These are phyloP conservation scores for Apiospora sp. DNA, from an alignment of 2,329 filamentous ascomycete species.

Conservation along the genomic window DNA sequence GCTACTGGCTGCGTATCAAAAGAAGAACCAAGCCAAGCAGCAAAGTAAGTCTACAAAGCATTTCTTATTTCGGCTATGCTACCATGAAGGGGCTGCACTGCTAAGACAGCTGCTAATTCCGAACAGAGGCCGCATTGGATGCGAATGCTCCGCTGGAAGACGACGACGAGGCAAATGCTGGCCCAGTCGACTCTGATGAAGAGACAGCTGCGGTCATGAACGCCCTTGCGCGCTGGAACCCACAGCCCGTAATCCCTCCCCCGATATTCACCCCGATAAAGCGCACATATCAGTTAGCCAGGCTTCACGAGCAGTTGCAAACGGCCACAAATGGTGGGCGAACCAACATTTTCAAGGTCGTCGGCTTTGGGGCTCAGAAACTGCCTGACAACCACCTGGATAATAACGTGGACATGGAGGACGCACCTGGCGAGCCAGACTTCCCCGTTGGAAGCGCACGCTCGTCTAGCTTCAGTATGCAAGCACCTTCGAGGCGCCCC, in stretches of 20 bases:
- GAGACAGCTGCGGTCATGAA: conserved; percentile 90
- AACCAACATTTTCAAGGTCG: conserved; percentile 70
- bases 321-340: conserved; percentile 72
- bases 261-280: conserved; percentile 67
- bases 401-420: conserved; percentile 55
- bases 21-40: conserved; percentile 98
- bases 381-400: conserved; percentile 59
- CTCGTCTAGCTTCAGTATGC: conserved; percentile 56
- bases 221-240: conserved; percentile 77
- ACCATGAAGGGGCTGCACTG: neutral
- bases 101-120: conserved; percentile 33
- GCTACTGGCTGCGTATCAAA: conserved; percentile 86
- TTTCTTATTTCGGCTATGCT: neutral
- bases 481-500: conserved; percentile 51
- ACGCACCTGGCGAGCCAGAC: conserved; percentile 67
- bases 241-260: conserved; percentile 78
- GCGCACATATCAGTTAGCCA: conserved; percentile 68
- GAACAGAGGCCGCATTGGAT: conserved; percentile 86
- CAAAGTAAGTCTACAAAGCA: conserved; percentile 72
- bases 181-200: conserved; percentile 91
- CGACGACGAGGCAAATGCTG: conserved; percentile 80
- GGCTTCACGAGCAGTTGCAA: conserved; percentile 71
- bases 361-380: conserved; percentile 63
- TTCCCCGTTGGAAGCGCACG: conserved; percentile 48
- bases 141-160: conserved; percentile 91